Percentiles rank a stretch among this genome's conserved stretches.
phyloP scores from a whole-genome alignment of 1,284 basidiomycete genomes.

The Puccinia hordei region DNA sequence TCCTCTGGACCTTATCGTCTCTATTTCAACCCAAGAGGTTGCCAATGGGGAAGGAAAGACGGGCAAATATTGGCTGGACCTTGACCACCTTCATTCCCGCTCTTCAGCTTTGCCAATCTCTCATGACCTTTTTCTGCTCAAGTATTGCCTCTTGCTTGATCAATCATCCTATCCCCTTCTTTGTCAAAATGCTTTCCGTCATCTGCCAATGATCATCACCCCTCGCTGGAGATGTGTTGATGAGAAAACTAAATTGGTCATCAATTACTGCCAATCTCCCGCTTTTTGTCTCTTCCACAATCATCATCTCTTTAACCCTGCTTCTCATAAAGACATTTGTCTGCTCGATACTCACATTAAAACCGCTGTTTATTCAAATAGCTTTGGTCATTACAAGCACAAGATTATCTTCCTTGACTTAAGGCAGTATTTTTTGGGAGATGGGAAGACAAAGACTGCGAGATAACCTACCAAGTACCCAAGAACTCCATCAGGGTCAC shows the following conservation, averaged over 20 bases:
- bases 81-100: background rate
- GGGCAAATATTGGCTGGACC: constrained; percentile 11
- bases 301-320: too few relatives aligned
- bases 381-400: too few relatives aligned
- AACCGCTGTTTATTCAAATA: too few relatives aligned
- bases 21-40: background rate
- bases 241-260: constrained; percentile 31
- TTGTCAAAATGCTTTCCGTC: background rate
- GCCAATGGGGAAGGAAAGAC: background rate
- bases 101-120: background rate
- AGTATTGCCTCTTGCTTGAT: constrained; percentile 38
- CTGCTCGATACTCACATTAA: background rate
- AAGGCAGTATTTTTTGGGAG: too few relatives aligned
- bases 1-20: background rate
- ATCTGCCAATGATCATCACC: background rate
- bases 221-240: constrained; percentile 14
- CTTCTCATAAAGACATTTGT: background rate
- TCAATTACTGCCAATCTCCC: background rate
- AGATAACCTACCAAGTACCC: too few relatives aligned
- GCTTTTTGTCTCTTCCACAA: background rate
- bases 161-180: too few relatives aligned
- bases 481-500: too few relatives aligned
- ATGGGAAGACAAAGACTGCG: too few relatives aligned
- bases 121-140: constrained; percentile 4
- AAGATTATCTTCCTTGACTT: too few relatives aligned